Percentiles rank a stretch among this genome's conserved stretches.
phyloP scores from a whole-genome alignment of 192 early-diverging fungal species.

The Umbelopsis ramanniana region DNA sequence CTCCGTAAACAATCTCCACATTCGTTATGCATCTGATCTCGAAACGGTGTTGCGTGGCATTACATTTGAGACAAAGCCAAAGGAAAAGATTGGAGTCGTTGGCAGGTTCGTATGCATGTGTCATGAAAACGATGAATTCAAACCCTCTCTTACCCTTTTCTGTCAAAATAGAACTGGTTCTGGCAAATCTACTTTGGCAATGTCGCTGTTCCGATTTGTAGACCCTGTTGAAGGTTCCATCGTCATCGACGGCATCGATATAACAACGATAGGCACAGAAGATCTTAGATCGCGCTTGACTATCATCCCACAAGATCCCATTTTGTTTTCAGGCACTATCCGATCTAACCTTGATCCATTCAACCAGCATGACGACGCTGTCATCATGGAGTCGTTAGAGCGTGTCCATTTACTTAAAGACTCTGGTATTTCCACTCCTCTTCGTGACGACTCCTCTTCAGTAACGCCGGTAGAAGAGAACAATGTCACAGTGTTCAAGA shows the following conservation, averaged over 20 bases:
- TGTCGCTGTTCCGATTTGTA: slow-evolving; percentile 84
- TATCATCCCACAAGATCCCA: slow-evolving; percentile 81
- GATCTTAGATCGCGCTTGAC: slow-evolving; percentile 69
- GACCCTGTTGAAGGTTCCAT: slow-evolving; percentile 74
- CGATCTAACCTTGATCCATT: slow-evolving; percentile 86
- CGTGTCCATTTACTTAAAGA: slow-evolving; percentile 26
- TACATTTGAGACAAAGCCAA: slow-evolving; percentile 59
- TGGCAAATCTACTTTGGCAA: slow-evolving; percentile 72
- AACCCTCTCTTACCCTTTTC: slow-evolving; percentile 19
- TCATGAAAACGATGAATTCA: too few relatives aligned
- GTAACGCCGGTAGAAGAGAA: not conserved
- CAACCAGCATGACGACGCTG: slow-evolving; percentile 63
- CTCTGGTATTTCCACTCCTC: not conserved
- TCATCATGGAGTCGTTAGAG: slow-evolving; percentile 28
- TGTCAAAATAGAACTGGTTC: slow-evolving; percentile 50
- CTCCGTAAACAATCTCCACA: slow-evolving; percentile 61
- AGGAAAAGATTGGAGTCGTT: slow-evolving; percentile 88
- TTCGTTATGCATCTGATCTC: slow-evolving; percentile 69
- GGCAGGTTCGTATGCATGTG: slow-evolving; percentile 46
- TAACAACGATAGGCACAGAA: slow-evolving; percentile 71
- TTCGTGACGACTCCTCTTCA: not conserved
- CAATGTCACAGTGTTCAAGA: slow-evolving; percentile 20
- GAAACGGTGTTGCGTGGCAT: slow-evolving; percentile 30
- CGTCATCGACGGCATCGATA: slow-evolving; percentile 78
- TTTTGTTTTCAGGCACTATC: slow-evolving; percentile 69